Percentiles rank a stretch among this genome's conserved stretches.
Conservation (phyloP, 495 filamentous ascomycete species). For the Aspergillus mulundensis region DNA sequence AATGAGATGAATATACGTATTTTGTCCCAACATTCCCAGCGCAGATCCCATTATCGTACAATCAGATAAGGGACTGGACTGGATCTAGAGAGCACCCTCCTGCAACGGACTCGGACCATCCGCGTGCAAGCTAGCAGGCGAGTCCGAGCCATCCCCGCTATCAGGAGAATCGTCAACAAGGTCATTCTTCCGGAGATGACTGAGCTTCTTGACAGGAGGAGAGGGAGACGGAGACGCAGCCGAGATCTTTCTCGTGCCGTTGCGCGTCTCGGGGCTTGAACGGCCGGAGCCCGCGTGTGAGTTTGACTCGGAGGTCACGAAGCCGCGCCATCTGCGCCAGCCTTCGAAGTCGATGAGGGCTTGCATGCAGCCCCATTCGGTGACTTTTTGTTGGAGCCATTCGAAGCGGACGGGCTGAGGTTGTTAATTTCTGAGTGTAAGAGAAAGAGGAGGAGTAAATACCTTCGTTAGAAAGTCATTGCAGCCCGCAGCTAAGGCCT, state of each 20-base stretch:
- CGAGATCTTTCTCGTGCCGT: constrained; percentile 9
- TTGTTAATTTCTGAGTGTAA: constrained; percentile 11
- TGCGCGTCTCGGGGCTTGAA: constrained; percentile 27
- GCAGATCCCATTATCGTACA: background rate
- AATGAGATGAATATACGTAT: background rate
- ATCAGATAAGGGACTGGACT: background rate
- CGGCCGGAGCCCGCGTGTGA: constrained; percentile 12
- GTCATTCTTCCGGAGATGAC: constrained; percentile 20
- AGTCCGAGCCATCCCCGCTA: constrained; percentile 31
- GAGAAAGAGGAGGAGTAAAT: constrained; percentile 21
- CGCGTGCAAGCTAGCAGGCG: constrained; percentile 11
- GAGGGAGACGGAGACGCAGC: background rate
- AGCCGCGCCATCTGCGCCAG: constrained; percentile 96
- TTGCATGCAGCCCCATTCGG: constrained; percentile 99
- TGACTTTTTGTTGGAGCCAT: constrained; percentile 95
- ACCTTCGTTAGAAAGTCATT: constrained; percentile 99
- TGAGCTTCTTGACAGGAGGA: constrained; percentile 7
- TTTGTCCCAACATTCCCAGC: background rate
- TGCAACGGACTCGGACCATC: background rate
- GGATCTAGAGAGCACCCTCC: background rate
- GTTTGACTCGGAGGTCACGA: constrained; percentile 32
- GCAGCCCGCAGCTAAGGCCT: constrained; percentile 91
- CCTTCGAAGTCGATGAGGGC: constrained; percentile 98
- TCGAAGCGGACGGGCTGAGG: constrained; percentile 89
- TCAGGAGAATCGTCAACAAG: constrained; percentile 35